These are phyloP conservation scores for Talaromyces adpressus DNA, from an alignment of 495 filamentous ascomycete genomes.

Conservation along the genomic window DNA sequence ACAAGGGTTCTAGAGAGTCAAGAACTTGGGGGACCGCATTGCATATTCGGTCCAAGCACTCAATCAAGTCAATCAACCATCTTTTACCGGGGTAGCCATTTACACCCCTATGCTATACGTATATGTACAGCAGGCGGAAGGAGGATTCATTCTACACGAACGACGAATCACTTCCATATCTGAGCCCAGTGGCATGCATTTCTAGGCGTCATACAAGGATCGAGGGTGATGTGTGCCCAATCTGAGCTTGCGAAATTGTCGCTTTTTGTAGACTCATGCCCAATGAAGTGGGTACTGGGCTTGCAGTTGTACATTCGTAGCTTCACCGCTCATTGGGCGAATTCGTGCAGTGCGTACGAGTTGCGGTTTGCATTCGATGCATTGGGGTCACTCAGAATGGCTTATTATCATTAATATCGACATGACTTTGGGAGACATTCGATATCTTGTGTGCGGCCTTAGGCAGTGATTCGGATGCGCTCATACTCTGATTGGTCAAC, in stretches of 20 bases:
- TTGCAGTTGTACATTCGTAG: background rate
- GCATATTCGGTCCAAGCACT: background rate
- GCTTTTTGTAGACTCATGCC: background rate
- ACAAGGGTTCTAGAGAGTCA: background rate
- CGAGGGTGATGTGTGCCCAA: background rate
- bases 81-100: background rate
- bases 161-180: background rate
- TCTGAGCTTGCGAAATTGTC: background rate
- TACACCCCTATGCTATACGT: background rate
- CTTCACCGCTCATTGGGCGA: background rate
- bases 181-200: background rate
- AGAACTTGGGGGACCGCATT: background rate
- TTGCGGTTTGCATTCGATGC: background rate
- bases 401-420: background rate
- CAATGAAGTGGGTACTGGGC: background rate
- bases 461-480: background rate
- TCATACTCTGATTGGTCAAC: background rate
- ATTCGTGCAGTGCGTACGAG: background rate
- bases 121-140: background rate
- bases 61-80: background rate
- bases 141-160: background rate
- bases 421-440: background rate
- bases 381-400: background rate
- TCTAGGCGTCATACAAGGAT: background rate
- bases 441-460: background rate